Evolutionary conservation across 2,329 filamentous ascomycete genomes (phyloP).

Genomic region (Ophiognomonia clavigignenti-juglandacearum): DNA sequence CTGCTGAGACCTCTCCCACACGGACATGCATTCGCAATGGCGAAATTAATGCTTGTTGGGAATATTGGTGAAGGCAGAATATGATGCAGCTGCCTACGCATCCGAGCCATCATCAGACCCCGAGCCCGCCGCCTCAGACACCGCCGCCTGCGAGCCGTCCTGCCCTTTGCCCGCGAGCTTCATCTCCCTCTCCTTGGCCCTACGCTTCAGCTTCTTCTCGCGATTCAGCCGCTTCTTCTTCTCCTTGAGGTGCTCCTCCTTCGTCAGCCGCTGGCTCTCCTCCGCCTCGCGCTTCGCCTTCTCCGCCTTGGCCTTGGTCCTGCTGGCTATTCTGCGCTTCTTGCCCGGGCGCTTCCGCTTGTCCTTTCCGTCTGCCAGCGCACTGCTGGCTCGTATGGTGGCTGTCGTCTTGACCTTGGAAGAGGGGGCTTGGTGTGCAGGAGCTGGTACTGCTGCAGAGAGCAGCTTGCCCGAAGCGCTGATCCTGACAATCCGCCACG

Average conservation of each 20-base stretch:
- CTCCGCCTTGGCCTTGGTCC: constrained; percentile 38
- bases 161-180: constrained; percentile 30
- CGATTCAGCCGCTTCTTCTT: constrained; percentile 60
- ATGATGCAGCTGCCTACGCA: too few species aligned
- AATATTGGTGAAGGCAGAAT: too few species aligned
- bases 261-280: constrained; percentile 37
- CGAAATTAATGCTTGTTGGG: too few species aligned
- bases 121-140: constrained; percentile 2
- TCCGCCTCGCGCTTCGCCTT: constrained; percentile 35
- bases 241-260: constrained; percentile 52
- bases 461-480: constrained; percentile 23
- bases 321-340: constrained; percentile 49
- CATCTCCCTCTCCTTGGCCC: constrained; percentile 52
- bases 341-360: constrained; percentile 49
- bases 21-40: too few species aligned
- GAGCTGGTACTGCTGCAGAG: too few species aligned
- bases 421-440: too few species aligned
- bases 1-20: too few species aligned
- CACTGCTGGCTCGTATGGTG: too few species aligned
- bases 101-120: constrained; percentile 5
- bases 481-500: constrained; percentile 52
- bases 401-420: too few species aligned
- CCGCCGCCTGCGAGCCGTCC: constrained; percentile 1
- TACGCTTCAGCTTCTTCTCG: constrained; percentile 54
- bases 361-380: too few species aligned